phyloP scores from a whole-genome alignment of 192 early-diverging fungal genomes.

The Anaeromyces robustus region DNA sequence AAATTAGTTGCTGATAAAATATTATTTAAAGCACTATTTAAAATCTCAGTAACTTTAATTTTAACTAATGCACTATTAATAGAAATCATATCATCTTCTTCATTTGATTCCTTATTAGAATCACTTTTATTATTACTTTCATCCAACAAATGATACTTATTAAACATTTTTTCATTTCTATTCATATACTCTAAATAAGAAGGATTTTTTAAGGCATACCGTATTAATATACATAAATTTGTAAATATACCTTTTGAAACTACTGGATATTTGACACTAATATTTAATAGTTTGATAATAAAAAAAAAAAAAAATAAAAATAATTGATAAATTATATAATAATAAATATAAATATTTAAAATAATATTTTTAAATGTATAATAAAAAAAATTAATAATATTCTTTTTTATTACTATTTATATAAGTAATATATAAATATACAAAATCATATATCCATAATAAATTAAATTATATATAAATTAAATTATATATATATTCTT shows the following conservation, averaged over 20 bases:
- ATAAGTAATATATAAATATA: too few species aligned
- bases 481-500: too few species aligned
- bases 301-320: too few species aligned
- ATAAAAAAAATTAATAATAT: too few species aligned
- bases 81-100: neutral
- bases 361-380: too few species aligned
- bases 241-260: conserved; percentile 34
- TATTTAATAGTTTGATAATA: too few species aligned
- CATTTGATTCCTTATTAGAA: neutral
- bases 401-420: too few species aligned
- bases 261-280: conserved; percentile 43
- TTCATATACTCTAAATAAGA: conserved; percentile 15
- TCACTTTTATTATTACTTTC: neutral
- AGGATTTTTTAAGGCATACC: conserved; percentile 26
- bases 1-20: neutral
- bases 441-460: too few species aligned
- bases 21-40: neutral
- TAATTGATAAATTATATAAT: too few species aligned
- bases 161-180: neutral
- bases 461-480: too few species aligned
- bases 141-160: neutral
- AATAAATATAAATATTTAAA: too few species aligned
- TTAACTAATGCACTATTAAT: neutral
- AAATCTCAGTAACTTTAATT: neutral
- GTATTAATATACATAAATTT: conserved; percentile 34